These are phyloP conservation scores for Peniophora sp. DNA, from an alignment of 1,284 basidiomycete genomes.

Conservation along the genomic window DNA sequence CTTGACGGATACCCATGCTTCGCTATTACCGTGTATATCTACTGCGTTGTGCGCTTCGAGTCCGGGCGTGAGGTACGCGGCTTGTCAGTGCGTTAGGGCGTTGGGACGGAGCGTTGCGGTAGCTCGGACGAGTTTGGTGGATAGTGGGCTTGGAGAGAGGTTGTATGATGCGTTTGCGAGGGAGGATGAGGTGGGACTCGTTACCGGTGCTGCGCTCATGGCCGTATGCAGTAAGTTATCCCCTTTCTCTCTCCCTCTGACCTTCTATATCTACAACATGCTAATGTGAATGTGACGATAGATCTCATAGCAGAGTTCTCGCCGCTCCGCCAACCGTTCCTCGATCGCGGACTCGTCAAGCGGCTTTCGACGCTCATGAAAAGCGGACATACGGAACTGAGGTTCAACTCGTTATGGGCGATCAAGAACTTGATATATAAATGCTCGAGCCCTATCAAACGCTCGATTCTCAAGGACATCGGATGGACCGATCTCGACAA, in stretches of 20 bases:
- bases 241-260: too few relatives aligned
- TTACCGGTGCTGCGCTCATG: constrained; percentile 65
- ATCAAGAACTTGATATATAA: constrained; percentile 73
- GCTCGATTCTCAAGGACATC: constrained; percentile 52
- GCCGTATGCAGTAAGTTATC: constrained; percentile 81
- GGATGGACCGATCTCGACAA: constrained; percentile 50
- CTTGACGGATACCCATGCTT: constrained; percentile 50
- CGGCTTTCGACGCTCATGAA: constrained; percentile 52
- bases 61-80: constrained; percentile 74
- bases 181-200: constrained; percentile 58
- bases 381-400: constrained; percentile 46
- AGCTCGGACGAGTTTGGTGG: constrained; percentile 75
- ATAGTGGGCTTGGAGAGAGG: constrained; percentile 68
- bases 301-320: constrained; percentile 88
- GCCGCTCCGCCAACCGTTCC: constrained; percentile 48
- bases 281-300: too few relatives aligned
- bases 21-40: too few relatives aligned
- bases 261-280: too few relatives aligned
- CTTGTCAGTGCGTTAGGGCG: constrained; percentile 80
- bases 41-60: too few relatives aligned
- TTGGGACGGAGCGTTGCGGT: constrained; percentile 73
- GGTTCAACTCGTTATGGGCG: constrained; percentile 71
- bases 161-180: constrained; percentile 54
- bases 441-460: constrained; percentile 50
- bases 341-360: constrained; percentile 58